These are phyloP conservation scores for Euphorbia schlechtendalii DNA, from an alignment of 441 rosid species.

Conservation along the genomic window DNA sequence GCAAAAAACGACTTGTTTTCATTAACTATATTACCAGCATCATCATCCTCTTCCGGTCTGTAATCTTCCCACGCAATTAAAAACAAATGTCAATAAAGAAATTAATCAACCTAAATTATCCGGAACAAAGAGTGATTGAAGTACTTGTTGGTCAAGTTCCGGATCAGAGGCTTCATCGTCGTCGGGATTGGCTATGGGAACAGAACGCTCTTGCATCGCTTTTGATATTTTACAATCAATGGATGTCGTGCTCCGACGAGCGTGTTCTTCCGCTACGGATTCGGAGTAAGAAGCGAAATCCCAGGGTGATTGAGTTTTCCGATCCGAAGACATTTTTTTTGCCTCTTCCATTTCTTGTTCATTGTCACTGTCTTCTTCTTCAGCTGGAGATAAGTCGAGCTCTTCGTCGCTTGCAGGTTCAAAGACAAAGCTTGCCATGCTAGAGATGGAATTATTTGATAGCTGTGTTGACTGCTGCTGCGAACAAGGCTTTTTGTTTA, in stretches of 20 bases:
- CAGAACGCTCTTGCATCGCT: conserved; percentile 40
- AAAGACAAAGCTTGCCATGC: conserved; percentile 51
- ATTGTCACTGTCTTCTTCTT: conserved; percentile 6
- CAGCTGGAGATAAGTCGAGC: conserved; percentile 7
- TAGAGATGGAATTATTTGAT: neutral
- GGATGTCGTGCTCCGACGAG: conserved; percentile 87
- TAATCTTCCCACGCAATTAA: conserved; percentile 49
- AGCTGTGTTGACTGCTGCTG: neutral
- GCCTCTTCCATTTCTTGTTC: conserved; percentile 9
- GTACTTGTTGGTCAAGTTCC: conserved; percentile 60
- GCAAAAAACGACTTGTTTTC: conserved; percentile 58
- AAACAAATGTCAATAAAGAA: neutral
- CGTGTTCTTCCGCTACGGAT: conserved; percentile 89
- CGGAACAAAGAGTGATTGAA: neutral
- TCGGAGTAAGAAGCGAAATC: conserved; percentile 78
- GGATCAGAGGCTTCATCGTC: conserved; percentile 36
- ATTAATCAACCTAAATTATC: neutral
- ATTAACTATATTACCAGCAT: conserved; percentile 26
- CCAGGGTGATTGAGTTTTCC: conserved; percentile 73
- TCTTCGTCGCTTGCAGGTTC: conserved; percentile 62
- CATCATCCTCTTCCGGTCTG: conserved; percentile 48
- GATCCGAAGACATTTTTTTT: conserved; percentile 19
- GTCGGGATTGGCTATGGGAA: conserved; percentile 23
- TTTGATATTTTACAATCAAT: conserved; percentile 73
- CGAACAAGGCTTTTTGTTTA: too few relatives aligned